Evolutionary conservation across 140 eudicot species (phyloP).

Genomic region (Eryngium alpinum): DNA sequence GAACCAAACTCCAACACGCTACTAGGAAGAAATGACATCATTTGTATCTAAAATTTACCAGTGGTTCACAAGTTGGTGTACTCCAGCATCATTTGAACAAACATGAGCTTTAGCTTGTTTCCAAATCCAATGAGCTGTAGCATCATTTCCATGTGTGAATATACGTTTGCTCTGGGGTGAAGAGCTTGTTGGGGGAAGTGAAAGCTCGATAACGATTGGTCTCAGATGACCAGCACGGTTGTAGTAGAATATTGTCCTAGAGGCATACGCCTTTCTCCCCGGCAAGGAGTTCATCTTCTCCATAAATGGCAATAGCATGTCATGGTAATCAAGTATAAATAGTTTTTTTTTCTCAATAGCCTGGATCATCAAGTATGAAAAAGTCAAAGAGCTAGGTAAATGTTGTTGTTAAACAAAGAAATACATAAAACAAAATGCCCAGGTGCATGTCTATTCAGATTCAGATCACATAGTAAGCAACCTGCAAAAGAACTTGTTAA

Average conservation of each 20-base stretch:
- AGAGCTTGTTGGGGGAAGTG: slow-evolving; percentile 60
- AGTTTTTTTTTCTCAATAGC: slow-evolving; percentile 50
- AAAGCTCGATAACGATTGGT: slow-evolving; percentile 68
- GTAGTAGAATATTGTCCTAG: slow-evolving; percentile 56
- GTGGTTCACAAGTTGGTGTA: slow-evolving; percentile 80
- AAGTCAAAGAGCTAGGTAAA: background rate
- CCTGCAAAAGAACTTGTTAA: background rate
- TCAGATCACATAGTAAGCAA: background rate
- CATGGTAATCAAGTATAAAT: slow-evolving; percentile 65
- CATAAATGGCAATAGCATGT: slow-evolving; percentile 55
- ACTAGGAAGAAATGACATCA: background rate
- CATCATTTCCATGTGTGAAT: slow-evolving; percentile 54
- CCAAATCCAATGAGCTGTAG: slow-evolving; percentile 66
- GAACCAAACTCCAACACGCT: background rate
- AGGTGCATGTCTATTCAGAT: background rate
- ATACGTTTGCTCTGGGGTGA: slow-evolving; percentile 43
- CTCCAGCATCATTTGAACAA: slow-evolving; percentile 68
- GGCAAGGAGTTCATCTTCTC: slow-evolving; percentile 54
- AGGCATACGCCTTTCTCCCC: slow-evolving; percentile 65
- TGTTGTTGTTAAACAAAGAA: background rate
- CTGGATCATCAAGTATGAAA: slow-evolving; percentile 23
- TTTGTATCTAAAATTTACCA: slow-evolving; percentile 32
- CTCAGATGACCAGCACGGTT: slow-evolving; percentile 33
- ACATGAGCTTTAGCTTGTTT: slow-evolving; percentile 77
- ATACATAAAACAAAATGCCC: background rate